These are phyloP conservation scores for Scolecobasidium constrictum DNA, from an alignment of 2,329 filamentous ascomycete species.

Conservation along the genomic window DNA sequence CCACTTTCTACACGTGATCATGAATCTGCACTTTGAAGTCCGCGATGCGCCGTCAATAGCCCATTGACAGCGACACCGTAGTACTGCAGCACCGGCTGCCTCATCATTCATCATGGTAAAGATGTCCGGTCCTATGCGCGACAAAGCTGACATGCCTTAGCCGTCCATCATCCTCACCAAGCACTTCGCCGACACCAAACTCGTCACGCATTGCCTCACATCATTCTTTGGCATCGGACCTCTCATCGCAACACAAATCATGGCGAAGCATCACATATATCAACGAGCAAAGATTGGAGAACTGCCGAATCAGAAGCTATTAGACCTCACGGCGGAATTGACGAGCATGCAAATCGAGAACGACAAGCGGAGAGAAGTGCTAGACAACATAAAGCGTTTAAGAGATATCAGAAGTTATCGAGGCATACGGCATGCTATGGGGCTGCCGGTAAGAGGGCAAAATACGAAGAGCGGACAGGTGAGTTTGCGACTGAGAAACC, in stretches of 20 bases:
- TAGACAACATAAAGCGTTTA: constrained; percentile 76
- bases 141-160: constrained; percentile 11
- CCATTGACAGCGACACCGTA: too few species aligned
- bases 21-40: too few species aligned
- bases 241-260: constrained; percentile 57
- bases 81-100: neutral
- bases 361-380: constrained; percentile 64
- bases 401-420: constrained; percentile 87
- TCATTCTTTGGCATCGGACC: constrained; percentile 79
- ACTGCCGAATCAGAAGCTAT: constrained; percentile 64
- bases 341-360: constrained; percentile 91
- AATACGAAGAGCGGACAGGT: constrained; percentile 47
- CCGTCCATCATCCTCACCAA: constrained; percentile 78
- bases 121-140: neutral
- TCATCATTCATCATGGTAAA: constrained; percentile 4
- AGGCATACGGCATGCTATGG: constrained; percentile 85
- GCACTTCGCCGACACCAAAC: constrained; percentile 72
- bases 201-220: constrained; percentile 76
- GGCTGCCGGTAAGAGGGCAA: constrained; percentile 83
- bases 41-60: too few species aligned
- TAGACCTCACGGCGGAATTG: constrained; percentile 73
- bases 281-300: constrained; percentile 67
- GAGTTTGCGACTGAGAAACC: too few species aligned
- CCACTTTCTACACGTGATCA: too few species aligned
- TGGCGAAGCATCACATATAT: constrained; percentile 85